Evolutionary conservation across 306 rosid genomes (phyloP).

Genomic region (Sicyos edulis): DNA sequence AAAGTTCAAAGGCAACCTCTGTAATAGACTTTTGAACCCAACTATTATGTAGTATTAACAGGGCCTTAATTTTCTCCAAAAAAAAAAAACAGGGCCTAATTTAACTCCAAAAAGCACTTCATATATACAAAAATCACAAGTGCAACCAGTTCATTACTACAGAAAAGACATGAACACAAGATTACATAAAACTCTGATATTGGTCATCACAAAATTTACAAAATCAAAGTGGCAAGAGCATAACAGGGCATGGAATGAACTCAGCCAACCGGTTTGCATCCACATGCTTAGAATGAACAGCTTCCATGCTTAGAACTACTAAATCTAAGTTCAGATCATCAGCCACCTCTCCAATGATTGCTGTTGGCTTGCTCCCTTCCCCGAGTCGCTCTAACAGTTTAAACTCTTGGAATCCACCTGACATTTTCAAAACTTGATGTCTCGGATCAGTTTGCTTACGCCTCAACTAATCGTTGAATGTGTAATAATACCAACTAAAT

Average conservation of each 20-base stretch:
- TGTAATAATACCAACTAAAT: not conserved
- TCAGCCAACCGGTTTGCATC: constrained; percentile 92
- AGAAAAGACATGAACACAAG: not conserved
- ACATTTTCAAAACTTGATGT: not conserved
- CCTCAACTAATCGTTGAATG: not conserved
- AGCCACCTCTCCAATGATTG: constrained; percentile 85
- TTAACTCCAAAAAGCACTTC: not conserved
- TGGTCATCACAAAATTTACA: not conserved
- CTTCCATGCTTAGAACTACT: constrained; percentile 92
- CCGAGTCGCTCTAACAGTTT: constrained; percentile 72
- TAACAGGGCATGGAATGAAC: constrained; percentile 87
- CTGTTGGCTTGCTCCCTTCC: constrained; percentile 83
- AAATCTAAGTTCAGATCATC: constrained; percentile 87
- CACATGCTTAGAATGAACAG: constrained; percentile 85
- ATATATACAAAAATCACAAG: constrained; percentile 1
- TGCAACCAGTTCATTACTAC: not conserved
- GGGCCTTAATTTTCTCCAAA: too few relatives aligned
- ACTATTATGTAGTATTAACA: not conserved
- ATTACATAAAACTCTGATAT: not conserved
- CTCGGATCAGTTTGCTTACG: not conserved
- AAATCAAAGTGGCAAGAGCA: constrained; percentile 68
- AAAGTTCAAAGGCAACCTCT: too few relatives aligned
- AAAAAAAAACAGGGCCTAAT: too few relatives aligned
- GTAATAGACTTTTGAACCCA: too few relatives aligned
- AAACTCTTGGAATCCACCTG: constrained; percentile 81